A percentile compares a stretch with the other conserved stretches of the same genome.
These are phyloP conservation scores for Lepiota venenata DNA, from an alignment of 768 basidiomycete genomes.

Conservation along the genomic window DNA sequence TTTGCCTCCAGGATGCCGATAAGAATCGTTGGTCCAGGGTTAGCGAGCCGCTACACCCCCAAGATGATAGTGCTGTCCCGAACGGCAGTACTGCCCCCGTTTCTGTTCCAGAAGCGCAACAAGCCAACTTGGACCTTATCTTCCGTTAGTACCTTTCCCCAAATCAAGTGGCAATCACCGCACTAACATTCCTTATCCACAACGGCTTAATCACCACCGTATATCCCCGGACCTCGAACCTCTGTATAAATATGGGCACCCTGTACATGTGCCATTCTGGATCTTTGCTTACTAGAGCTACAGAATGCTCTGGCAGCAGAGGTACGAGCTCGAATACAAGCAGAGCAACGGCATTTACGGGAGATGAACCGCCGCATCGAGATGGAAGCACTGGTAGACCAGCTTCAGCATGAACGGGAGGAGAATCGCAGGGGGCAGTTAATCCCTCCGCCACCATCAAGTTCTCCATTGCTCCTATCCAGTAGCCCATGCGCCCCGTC, in stretches of 20 bases:
- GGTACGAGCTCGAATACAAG: slow-evolving; percentile 1
- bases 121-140: background rate
- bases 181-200: background rate
- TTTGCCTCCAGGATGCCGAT: background rate
- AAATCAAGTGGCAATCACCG: background rate
- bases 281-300: background rate
- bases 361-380: slow-evolving; percentile 10
- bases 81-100: background rate
- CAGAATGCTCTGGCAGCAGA: slow-evolving; percentile 7
- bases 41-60: background rate
- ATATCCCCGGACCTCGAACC: too few relatives aligned
- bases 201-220: too few relatives aligned
- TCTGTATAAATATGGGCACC: too few relatives aligned
- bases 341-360: slow-evolving; percentile 5
- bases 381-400: slow-evolving; percentile 8
- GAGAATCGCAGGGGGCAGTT: background rate
- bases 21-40: background rate
- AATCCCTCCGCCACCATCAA: background rate
- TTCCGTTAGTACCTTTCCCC: slow-evolving; percentile 4
- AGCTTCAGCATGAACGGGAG: slow-evolving; percentile 9
- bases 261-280: too few relatives aligned
- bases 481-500: slow-evolving; percentile 8
- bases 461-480: slow-evolving; percentile 8
- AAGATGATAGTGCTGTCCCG: background rate
- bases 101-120: background rate